Evolutionary conservation across 1,284 basidiomycete genomes (phyloP), one percentile per base, ranked within the genome.

Genomic region (Puccinia novopanici): DNA sequence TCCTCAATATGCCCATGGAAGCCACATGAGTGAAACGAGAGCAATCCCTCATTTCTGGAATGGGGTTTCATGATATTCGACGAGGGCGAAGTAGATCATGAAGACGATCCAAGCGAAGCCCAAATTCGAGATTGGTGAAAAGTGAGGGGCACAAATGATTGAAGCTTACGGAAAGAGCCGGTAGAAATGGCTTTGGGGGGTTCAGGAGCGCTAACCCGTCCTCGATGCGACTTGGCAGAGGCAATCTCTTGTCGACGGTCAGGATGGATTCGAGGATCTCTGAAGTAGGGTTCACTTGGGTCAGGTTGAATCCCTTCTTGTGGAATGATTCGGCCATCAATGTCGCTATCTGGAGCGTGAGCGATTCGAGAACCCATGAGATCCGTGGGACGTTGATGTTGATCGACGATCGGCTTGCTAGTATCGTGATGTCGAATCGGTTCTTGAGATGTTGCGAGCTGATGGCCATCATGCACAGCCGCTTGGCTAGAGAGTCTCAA

Each of bases 151-250:
- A 77, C 48, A 77, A 65, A 77, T 77, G 50, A 68, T 68, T 77
- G 75, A 40, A 77, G 75, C 75, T 77, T 77, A 77, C 75, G 63
- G 75, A 77, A 77, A 68, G 75, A 77, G 63, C 75, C 75, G 65
- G 27, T n/a, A 15, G 61, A n/a, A 68, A 27, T n/a, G 45, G 61
- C 65, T 77, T 68, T 77, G n/a, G 65, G 48, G 24, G 42, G 34
- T n/a, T 77, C 63, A 40, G 61, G 52, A 68, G 75, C 63, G 17
- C 75, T 61, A 34, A 67, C 63, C 27, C 75, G 63, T 27, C 48
- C 42, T 45, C 63, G 75, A 22, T 68, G 19, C 2, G 34, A 42
- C 3, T 42, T 68, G 24, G 45, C 22, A 63, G 57, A 24, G 37
- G 42, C 74, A 42, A 57, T 73, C 50, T 75, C 74, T 27, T 34